Percentiles rank a stretch among this genome's conserved stretches.
Evolutionary conservation across 257 asterid genomes (phyloP).

Genomic region (Hygrophila difformis): DNA sequence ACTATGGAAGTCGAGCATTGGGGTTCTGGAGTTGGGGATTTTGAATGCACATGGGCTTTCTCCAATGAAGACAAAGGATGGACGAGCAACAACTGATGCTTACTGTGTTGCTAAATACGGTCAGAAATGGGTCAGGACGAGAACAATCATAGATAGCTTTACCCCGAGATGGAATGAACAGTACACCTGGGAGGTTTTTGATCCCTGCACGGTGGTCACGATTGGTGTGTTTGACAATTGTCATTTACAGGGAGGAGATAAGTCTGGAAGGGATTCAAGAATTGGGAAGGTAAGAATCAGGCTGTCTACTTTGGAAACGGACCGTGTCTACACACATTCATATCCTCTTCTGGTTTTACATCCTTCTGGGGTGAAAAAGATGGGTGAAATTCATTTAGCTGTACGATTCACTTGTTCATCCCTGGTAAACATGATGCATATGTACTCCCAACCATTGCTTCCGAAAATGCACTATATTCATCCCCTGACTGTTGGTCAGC

Average conservation of each 20-base stretch:
- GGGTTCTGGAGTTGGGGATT: constrained; percentile 66
- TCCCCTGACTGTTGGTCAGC: constrained; percentile 52
- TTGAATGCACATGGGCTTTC: constrained; percentile 48
- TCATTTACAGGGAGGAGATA: constrained; percentile 54
- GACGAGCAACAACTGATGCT: constrained; percentile 56
- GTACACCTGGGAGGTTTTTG: constrained; percentile 75
- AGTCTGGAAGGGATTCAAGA: constrained; percentile 46
- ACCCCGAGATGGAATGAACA: constrained; percentile 74
- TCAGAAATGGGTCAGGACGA: constrained; percentile 57
- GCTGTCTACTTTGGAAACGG: constrained; percentile 63
- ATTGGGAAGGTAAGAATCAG: constrained; percentile 76
- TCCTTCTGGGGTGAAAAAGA: constrained; percentile 61
- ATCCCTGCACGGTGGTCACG: constrained; percentile 63
- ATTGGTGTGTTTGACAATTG: constrained; percentile 69
- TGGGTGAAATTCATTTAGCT: constrained; percentile 75
- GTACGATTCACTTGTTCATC: constrained; percentile 64
- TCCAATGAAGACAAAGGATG: constrained; percentile 58
- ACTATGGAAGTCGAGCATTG: constrained; percentile 63
- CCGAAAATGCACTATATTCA: constrained; percentile 74
- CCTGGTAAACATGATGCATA: constrained; percentile 51
- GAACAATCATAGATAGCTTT: constrained; percentile 63
- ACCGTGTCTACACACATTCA: constrained; percentile 55
- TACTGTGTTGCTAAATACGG: constrained; percentile 74
- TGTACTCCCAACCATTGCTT: constrained; percentile 54
- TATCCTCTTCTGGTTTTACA: constrained; percentile 64